A percentile compares a stretch with the other conserved stretches of the same genome.
Evolutionary conservation across 345 rosid species (phyloP).

Genomic region (Syzygium jambos): DNA sequence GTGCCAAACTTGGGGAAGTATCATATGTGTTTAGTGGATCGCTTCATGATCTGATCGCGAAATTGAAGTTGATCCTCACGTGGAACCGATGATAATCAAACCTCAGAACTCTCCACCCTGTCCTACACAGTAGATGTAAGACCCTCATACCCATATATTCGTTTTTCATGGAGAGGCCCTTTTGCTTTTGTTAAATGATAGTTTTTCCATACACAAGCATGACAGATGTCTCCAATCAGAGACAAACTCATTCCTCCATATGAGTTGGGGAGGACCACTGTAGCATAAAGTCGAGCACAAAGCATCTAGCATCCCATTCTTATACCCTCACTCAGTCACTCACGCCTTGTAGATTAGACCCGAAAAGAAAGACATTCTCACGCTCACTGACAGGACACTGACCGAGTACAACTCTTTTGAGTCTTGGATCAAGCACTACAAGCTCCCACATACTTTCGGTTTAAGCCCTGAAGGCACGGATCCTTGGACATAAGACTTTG

Average conservation of each 20-base stretch:
- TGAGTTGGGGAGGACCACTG: background rate
- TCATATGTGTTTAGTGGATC: background rate
- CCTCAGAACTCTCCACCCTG: background rate
- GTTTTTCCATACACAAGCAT: background rate
- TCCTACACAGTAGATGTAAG: background rate
- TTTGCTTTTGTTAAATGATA: background rate
- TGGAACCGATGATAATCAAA: background rate
- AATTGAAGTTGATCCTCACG: background rate
- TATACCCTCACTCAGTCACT: background rate
- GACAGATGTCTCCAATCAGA: background rate
- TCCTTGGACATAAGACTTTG: background rate
- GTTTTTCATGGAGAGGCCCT: background rate
- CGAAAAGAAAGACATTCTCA: slow-evolving; percentile 24
- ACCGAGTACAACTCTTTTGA: background rate
- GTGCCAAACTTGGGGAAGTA: background rate
- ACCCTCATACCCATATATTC: background rate
- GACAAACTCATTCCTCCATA: background rate
- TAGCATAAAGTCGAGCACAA: background rate
- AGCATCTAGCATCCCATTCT: background rate
- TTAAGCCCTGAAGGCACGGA: background rate
- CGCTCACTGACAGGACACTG: slow-evolving; percentile 20
- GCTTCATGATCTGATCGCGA: background rate
- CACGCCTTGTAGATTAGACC: background rate
- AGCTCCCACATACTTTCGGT: background rate
- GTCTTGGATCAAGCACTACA: slow-evolving; percentile 25